Conservation (phyloP, 495 filamentous ascomycete species). For the Xylaria flabelliformis region DNA sequence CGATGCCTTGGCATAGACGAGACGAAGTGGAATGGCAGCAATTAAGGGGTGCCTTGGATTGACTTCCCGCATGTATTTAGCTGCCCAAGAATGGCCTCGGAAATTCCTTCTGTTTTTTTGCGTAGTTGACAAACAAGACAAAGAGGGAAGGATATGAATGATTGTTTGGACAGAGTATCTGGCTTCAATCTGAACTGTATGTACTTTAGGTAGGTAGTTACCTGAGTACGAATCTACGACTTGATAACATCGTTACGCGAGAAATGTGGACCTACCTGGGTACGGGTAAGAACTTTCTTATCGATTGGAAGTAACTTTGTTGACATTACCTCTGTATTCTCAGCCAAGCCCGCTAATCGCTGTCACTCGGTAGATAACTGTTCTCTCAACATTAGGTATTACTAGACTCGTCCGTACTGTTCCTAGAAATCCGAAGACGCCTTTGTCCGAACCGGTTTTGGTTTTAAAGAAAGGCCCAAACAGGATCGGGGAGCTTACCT, state of each 20-base stretch:
- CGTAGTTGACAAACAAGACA: neutral
- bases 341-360: conserved; percentile 11
- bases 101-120: neutral
- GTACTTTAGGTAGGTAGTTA: neutral
- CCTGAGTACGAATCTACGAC: too few species aligned
- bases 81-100: neutral
- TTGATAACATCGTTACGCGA: neutral
- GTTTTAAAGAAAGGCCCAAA: conserved; percentile 6
- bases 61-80: too few species aligned
- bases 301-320: neutral
- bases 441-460: neutral
- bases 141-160: neutral
- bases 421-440: conserved; percentile 2
- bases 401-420: neutral
- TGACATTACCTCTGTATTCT: neutral
- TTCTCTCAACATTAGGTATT: neutral
- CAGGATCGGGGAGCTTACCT: conserved; percentile 7
- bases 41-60: neutral
- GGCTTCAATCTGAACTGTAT: neutral
- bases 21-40: neutral
- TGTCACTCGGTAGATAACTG: conserved; percentile 12
- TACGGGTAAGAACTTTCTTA: neutral
- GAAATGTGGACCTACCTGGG: neutral
- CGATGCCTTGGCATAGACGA: neutral
- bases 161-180: neutral